These are phyloP conservation scores for Thelonectria rubi DNA, from an alignment of 2,329 filamentous ascomycete genomes.

Conservation along the genomic window DNA sequence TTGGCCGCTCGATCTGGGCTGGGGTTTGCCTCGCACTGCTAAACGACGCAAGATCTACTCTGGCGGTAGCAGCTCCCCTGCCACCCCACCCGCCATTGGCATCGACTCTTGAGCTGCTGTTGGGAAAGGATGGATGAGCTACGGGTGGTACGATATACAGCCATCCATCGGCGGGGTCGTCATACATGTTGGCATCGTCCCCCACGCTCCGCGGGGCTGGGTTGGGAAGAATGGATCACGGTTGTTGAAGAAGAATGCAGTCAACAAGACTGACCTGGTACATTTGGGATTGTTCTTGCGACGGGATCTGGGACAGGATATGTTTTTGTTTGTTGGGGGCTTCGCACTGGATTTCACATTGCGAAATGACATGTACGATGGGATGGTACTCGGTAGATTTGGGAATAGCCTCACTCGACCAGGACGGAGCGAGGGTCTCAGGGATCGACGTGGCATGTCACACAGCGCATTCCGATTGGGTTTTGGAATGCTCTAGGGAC, in stretches of 20 bases:
- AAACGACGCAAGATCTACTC: constrained; percentile 20
- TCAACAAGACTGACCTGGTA: background rate
- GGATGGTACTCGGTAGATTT: too few species aligned
- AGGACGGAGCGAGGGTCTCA: too few species aligned
- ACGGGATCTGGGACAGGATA: background rate
- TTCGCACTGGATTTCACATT: background rate
- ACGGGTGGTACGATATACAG: background rate
- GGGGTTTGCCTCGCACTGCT: constrained; percentile 19
- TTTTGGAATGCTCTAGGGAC: background rate
- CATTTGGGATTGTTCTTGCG: background rate
- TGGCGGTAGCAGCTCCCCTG: background rate
- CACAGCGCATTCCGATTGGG: background rate
- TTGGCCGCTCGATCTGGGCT: constrained; percentile 23
- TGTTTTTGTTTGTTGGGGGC: background rate
- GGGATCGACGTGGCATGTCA: background rate
- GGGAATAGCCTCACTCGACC: too few species aligned
- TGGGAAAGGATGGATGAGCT: background rate
- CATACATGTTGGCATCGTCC: background rate
- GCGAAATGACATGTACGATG: too few species aligned
- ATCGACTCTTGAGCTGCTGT: background rate
- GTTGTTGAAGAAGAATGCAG: background rate
- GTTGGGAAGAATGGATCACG: background rate
- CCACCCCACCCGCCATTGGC: background rate
- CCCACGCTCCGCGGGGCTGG: background rate
- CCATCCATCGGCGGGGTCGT: background rate